Percentiles rank a stretch among this genome's conserved stretches.
These are phyloP conservation scores for Chlorella sp. DNA, from an alignment of 139 green algal species.

Conservation along the genomic window DNA sequence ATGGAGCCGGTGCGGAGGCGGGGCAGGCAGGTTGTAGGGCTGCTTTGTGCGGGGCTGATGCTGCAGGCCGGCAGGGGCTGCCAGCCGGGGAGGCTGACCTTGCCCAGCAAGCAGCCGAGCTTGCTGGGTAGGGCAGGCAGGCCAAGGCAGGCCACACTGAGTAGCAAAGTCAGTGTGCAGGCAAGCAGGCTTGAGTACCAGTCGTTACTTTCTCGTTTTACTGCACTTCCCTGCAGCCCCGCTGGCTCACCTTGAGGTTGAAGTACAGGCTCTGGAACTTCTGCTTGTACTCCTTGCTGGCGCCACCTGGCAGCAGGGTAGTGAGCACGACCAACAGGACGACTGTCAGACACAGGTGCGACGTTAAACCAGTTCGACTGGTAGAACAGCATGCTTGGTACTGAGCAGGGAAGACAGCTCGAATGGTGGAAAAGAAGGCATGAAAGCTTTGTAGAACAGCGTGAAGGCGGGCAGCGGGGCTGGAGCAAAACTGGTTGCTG, in stretches of 20 bases:
- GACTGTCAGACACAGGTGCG: too few relatives aligned
- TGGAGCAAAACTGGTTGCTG: too few relatives aligned
- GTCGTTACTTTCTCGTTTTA: neutral
- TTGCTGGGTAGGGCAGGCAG: too few relatives aligned
- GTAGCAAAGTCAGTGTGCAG: too few relatives aligned
- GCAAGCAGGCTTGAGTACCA: too few relatives aligned
- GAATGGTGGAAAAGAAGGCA: neutral
- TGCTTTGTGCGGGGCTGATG: too few relatives aligned
- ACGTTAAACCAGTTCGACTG: too few relatives aligned
- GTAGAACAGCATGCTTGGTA: too few relatives aligned
- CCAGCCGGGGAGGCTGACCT: too few relatives aligned
- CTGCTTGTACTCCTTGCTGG: slow-evolving; percentile 73
- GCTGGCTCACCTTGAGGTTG: slow-evolving; percentile 67
- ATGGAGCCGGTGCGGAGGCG: neutral
- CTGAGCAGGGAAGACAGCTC: neutral
- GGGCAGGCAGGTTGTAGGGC: neutral
- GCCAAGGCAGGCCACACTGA: too few relatives aligned
- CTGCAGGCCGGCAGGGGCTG: too few relatives aligned
- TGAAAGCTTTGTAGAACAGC: neutral
- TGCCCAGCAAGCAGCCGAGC: too few relatives aligned
- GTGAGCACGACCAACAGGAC: neutral
- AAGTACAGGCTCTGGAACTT: slow-evolving; percentile 77
- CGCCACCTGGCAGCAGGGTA: slow-evolving; percentile 29
- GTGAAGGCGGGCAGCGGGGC: neutral
- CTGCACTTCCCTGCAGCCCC: neutral